Evolutionary conservation across 768 basidiomycete genomes (phyloP), one percentile per base, ranked within the genome.

Genomic region (Sporobolomyces phaffii): DNA sequence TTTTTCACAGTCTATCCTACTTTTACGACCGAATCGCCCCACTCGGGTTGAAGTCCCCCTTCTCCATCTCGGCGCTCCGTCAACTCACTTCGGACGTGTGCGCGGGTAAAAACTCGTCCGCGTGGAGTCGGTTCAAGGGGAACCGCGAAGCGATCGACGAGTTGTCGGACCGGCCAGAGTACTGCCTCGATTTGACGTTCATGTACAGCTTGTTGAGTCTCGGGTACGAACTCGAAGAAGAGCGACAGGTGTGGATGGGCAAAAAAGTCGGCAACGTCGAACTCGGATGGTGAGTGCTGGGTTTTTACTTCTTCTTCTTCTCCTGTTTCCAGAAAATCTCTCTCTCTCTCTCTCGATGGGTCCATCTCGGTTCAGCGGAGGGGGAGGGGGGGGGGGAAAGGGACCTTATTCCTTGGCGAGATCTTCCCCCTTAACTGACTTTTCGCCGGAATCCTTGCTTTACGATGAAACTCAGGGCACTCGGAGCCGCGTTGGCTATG

Each of bases 21-120:
- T 99, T 98, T 80, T 96, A 91, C 80, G 96, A 98, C 81, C 89
- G 96, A 41, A 82, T 94, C 64, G 79, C 82, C 31, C 94, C 92
- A 0, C 84, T 99, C 65, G 53, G 78, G 78, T 56, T 64, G 54
- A 36, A 74, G 3, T 61, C 75, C 38, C 54, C 70, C 34, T 75
- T 77, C 73, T 50, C 65, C 28, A 68, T 76, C 70, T 72, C 66
- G 36, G 31, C 64, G 34, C 64, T 73, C 52, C 74, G 61, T 36
- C 43, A 70, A 26, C 81, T 89, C 41, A 91, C 92, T 0, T 75
- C 79, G 51, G 81, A 82, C 56, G 87, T 96, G 49, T 98, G 94
- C 75, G 77, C 78, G 7, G 92, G 93, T 1, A 83, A 80, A 3
- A 59, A 78, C 0, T 78, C 81, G 31, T 91, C 91, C 89, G 61